phyloP scores from a whole-genome alignment of 441 rosid species.

The Lagerstroemia fauriei region DNA sequence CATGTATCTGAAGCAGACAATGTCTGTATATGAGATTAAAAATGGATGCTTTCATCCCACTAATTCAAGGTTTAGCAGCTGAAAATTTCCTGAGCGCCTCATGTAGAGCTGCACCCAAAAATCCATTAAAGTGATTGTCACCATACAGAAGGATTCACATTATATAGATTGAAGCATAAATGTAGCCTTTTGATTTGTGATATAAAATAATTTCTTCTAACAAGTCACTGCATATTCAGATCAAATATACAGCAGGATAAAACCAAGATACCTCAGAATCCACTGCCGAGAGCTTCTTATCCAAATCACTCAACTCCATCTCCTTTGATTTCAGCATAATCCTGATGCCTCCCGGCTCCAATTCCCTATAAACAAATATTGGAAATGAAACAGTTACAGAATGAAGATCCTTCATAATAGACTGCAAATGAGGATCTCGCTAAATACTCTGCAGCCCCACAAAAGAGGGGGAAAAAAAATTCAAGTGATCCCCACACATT shows the following conservation, averaged over 20 bases:
- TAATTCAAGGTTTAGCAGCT: conserved; percentile 40
- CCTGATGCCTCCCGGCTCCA: conserved; percentile 43
- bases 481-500: neutral
- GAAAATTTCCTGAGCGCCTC: conserved; percentile 58
- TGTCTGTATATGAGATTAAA: conserved; percentile 66
- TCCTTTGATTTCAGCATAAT: conserved; percentile 35
- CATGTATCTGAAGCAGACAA: conserved; percentile 50
- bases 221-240: neutral
- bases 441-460: neutral
- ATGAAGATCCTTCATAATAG: neutral
- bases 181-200: neutral
- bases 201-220: neutral
- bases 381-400: neutral
- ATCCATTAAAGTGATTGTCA: conserved; percentile 5
- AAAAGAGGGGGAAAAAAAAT: neutral
- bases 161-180: neutral
- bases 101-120: conserved; percentile 74
- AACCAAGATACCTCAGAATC: conserved; percentile 71
- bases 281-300: conserved; percentile 52
- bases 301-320: conserved; percentile 42
- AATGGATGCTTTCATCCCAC: conserved; percentile 50
- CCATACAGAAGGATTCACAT: neutral
- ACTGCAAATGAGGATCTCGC: neutral
- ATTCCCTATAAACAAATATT: conserved; percentile 35
- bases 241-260: neutral